Conservation (phyloP, 2,329 filamentous ascomycete genomes). For the Epicoccum nigrum region DNA sequence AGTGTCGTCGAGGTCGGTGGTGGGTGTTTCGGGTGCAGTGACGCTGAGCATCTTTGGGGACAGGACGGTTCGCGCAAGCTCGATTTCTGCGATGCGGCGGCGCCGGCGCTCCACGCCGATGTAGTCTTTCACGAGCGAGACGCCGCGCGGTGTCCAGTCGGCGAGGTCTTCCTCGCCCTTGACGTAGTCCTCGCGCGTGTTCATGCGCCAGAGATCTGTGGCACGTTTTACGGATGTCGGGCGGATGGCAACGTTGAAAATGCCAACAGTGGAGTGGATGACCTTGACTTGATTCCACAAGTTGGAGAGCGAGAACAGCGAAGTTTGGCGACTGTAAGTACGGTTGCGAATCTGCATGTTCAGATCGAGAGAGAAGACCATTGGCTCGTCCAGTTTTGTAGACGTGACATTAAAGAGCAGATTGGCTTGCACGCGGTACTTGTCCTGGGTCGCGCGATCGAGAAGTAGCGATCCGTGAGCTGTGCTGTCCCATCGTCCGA, state of each 20-base stretch:
- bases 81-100: conserved; percentile 77
- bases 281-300: conserved; percentile 85
- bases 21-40: conserved; percentile 19
- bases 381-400: conserved; percentile 81
- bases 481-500: conserved; percentile 97
- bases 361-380: conserved; percentile 82
- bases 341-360: conserved; percentile 84
- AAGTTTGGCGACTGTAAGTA: conserved; percentile 82
- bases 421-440: conserved; percentile 87
- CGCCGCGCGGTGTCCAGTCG: conserved; percentile 86
- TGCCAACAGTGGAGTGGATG: conserved; percentile 82
- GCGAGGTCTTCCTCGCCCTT: conserved; percentile 90
- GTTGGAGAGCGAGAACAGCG: conserved; percentile 79
- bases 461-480: conserved; percentile 89
- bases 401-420: conserved; percentile 86
- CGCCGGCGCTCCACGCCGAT: conserved; percentile 76
- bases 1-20: conserved; percentile 33
- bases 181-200: conserved; percentile 91
- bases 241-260: conserved; percentile 85
- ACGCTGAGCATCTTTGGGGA: conserved; percentile 56
- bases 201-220: conserved; percentile 94
- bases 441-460: conserved; percentile 92
- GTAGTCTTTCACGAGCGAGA: conserved; percentile 89
- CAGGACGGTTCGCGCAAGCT: conserved; percentile 72
- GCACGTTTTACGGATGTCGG: conserved; percentile 90